These are phyloP conservation scores for Cucurbitaria berberidis DNA, from an alignment of 2,329 filamentous ascomycete genomes.

Conservation along the genomic window DNA sequence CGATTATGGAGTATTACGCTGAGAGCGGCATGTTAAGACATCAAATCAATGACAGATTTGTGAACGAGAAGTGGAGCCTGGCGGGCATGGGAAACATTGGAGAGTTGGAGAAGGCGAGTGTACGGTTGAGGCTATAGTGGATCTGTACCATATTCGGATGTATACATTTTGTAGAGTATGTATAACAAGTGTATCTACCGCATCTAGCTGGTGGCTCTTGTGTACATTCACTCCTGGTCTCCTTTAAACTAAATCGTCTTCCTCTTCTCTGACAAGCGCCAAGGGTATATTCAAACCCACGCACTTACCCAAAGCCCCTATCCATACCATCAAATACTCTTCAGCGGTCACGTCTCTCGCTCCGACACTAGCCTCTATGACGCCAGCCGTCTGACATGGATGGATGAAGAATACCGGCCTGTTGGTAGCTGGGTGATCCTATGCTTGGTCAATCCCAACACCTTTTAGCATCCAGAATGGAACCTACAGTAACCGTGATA, in stretches of 20 bases:
- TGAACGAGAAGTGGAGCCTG: slow-evolving; percentile 84
- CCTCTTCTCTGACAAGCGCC: slow-evolving; percentile 57
- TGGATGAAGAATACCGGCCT: slow-evolving; percentile 88
- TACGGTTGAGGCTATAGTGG: slow-evolving; percentile 44
- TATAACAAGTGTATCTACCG: slow-evolving; percentile 17
- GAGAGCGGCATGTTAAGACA: slow-evolving; percentile 79
- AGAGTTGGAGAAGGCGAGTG: slow-evolving; percentile 76
- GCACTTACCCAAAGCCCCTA: slow-evolving; percentile 82
- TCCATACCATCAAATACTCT: slow-evolving; percentile 84
- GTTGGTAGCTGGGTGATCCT: slow-evolving; percentile 84
- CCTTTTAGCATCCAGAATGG: background rate
- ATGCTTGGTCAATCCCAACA: background rate
- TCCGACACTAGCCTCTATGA: slow-evolving; percentile 65
- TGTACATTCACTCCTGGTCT: background rate
- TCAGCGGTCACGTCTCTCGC: slow-evolving; percentile 51
- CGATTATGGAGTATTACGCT: slow-evolving; percentile 92
- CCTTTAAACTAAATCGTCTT: background rate
- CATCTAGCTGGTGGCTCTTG: background rate
- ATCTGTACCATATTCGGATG: slow-evolving; percentile 24
- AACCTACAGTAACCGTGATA: slow-evolving; percentile 45
- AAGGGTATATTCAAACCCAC: slow-evolving; percentile 80
- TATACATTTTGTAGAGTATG: slow-evolving; percentile 27
- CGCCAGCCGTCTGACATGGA: slow-evolving; percentile 85
- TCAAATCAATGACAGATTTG: slow-evolving; percentile 70
- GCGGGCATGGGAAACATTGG: slow-evolving; percentile 82